Percentiles rank a stretch among this genome's conserved stretches.
Conservation (phyloP, 495 filamentous ascomycete genomes). For the Aspergillus leporis region DNA sequence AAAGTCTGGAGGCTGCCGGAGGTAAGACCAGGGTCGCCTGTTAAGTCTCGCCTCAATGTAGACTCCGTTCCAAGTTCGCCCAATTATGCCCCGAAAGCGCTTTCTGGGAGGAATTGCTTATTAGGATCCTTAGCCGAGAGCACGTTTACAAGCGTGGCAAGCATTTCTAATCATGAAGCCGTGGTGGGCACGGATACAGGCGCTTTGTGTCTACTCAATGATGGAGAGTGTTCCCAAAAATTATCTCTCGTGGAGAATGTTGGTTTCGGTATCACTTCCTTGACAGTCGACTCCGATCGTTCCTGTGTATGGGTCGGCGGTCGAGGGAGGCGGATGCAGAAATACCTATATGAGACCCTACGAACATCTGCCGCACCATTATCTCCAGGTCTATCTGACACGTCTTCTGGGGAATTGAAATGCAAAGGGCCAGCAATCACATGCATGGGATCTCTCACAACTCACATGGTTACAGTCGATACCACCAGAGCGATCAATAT, state of each 20-base stretch:
- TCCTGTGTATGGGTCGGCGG: slow-evolving; percentile 59
- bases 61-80: slow-evolving; percentile 40
- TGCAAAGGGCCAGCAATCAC: slow-evolving; percentile 41
- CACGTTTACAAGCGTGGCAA: slow-evolving; percentile 76
- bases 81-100: slow-evolving; percentile 52
- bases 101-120: slow-evolving; percentile 61
- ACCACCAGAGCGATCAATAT: slow-evolving; percentile 70
- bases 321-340: slow-evolving; percentile 41
- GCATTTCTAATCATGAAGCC: slow-evolving; percentile 62
- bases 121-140: slow-evolving; percentile 66
- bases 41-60: slow-evolving; percentile 46
- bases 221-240: slow-evolving; percentile 67
- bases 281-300: slow-evolving; percentile 56
- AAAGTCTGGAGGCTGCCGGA: slow-evolving; percentile 91
- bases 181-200: slow-evolving; percentile 51
- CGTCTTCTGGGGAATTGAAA: slow-evolving; percentile 25
- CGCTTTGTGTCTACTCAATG: slow-evolving; percentile 64
- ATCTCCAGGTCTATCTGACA: slow-evolving; percentile 27
- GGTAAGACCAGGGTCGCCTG: slow-evolving; percentile 42
- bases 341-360: slow-evolving; percentile 39
- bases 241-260: slow-evolving; percentile 45
- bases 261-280: slow-evolving; percentile 43
- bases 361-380: slow-evolving; percentile 28
- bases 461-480: slow-evolving; percentile 75
- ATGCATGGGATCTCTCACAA: slow-evolving; percentile 69